phyloP scores from a whole-genome alignment of 441 rosid genomes.

The Populus hybrid region DNA sequence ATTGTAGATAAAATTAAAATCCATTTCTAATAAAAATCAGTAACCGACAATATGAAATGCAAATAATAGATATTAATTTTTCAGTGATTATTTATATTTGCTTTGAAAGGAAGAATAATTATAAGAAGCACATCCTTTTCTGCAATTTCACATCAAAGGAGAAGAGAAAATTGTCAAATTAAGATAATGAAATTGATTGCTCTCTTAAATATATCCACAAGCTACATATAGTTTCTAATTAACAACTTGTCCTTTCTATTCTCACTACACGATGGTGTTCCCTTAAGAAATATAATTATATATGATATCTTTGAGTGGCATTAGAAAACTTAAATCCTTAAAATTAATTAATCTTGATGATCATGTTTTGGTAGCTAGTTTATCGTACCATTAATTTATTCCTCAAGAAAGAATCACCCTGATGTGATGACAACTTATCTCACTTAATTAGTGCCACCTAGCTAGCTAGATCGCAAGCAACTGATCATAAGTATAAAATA shows the following conservation, averaged over 20 bases:
- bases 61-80: no score
- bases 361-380: not conserved
- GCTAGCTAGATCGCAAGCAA: not conserved
- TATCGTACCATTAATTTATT: not conserved
- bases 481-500: no score
- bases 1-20: no score
- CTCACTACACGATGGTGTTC: not conserved
- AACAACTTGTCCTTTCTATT: not conserved
- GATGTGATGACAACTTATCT: not conserved
- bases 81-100: no score
- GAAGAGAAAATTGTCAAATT: not conserved
- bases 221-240: not conserved
- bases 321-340: not conserved
- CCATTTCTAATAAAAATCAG: no score
- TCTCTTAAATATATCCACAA: not conserved
- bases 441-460: conserved; percentile 6
- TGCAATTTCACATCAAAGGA: not conserved
- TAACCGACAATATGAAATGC: no score
- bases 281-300: not conserved
- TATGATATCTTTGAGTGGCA: no score
- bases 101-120: no score
- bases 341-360: not conserved
- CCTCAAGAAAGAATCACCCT: not conserved
- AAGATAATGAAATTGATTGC: not conserved
- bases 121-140: not conserved